Evolutionary conservation across 495 filamentous ascomycete species (phyloP), one percentile per base, ranked within the genome.

Genomic region (Penicillium subrubescens): DNA sequence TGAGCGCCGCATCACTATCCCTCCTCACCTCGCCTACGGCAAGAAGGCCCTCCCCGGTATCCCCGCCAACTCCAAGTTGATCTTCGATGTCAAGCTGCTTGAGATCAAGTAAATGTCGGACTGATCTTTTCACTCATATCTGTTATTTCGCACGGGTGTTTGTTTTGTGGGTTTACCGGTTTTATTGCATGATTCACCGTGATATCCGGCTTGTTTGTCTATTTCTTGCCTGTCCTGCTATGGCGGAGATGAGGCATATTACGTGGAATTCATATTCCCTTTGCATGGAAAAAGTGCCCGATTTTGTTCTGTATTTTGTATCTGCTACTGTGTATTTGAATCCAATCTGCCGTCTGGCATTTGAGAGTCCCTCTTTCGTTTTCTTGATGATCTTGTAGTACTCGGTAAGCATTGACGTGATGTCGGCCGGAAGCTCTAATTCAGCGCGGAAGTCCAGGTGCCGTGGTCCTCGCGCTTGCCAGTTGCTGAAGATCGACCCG

Each of bases 1-100:
- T 63, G 96, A 98, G 85, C 92, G 95, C 66, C 87, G 95, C 57
- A 86, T 99, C 72, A 91, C 84, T 57, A 91, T 99, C 71, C 95
- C 95, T 43, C 83, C 95, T 19, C 78, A 89, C 61, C 84, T 92
- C 21, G 96, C 88, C 60, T 98, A 99, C 75, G 95, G 95, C 77
- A 90, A 85, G 81, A 90, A 91, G 77, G 77, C 82, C 43, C 71
- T 88, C 10, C 88, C 91, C 48, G 92, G 88, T 52, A 98, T 99
- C 64, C 95, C 95, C 12, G 85, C 81, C 35, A 98, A 98, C 85
- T 92, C 92, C 75, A 90, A 89, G 63, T 79, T 99, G 71, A 84
- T 90, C 73, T 99, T 99, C 76, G 95, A 99, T 74, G 82, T 97
- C 77, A 97, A 96, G 87, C 77, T 92, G 50, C 79, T 96, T 35